Evolutionary conservation across 1,139 yeast species (phyloP).

Genomic region (Arxiozyma heterogenica): DNA sequence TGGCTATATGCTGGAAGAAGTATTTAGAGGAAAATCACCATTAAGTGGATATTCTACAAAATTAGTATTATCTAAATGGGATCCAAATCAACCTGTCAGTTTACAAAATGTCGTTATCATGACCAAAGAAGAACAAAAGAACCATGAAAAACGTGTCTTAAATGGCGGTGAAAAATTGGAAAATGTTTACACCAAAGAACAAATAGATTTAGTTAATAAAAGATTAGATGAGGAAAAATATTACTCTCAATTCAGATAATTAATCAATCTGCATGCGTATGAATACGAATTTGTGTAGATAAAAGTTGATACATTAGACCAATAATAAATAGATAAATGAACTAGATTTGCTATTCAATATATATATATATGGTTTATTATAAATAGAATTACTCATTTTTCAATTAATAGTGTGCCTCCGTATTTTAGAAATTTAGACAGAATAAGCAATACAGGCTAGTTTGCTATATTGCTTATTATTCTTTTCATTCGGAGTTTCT

Average conservation of each 20-base stretch:
- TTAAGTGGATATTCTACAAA: slow-evolving; percentile 78
- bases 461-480: not conserved
- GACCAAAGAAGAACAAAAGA: slow-evolving; percentile 79
- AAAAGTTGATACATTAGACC: not conserved
- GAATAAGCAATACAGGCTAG: not conserved
- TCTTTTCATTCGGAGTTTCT: not conserved
- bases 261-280: not conserved
- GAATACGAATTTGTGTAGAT: not conserved
- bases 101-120: slow-evolving; percentile 72
- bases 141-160: slow-evolving; percentile 67
- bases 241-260: slow-evolving; percentile 51
- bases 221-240: slow-evolving; percentile 68
- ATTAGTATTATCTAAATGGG: slow-evolving; percentile 77
- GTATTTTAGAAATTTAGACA: too few species aligned
- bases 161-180: slow-evolving; percentile 52
- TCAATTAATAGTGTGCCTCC: too few species aligned
- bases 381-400: too few species aligned
- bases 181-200: slow-evolving; percentile 57
- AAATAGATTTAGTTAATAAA: slow-evolving; percentile 47
- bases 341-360: too few species aligned
- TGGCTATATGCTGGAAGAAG: slow-evolving; percentile 81
- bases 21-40: slow-evolving; percentile 85
- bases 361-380: too few species aligned
- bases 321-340: too few species aligned
- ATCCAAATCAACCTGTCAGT: slow-evolving; percentile 45